Percentiles rank a stretch among this genome's conserved stretches.
These are phyloP conservation scores for Fraxinus sp. DNA, from an alignment of 305 asterid species.

Conservation along the genomic window DNA sequence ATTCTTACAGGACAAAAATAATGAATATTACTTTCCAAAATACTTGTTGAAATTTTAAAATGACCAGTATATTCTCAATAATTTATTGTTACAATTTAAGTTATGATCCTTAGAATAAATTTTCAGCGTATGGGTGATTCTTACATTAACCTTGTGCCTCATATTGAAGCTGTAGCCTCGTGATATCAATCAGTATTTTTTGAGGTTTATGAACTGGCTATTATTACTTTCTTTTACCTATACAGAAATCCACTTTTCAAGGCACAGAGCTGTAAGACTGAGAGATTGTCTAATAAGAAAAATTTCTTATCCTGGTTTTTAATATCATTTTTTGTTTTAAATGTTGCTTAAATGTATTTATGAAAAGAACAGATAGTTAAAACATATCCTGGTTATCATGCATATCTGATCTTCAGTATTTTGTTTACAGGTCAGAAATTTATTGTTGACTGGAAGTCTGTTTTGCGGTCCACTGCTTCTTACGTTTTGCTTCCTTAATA, in stretches of 20 bases:
- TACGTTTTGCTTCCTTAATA: conserved; percentile 69
- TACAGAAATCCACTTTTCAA: background rate
- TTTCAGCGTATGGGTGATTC: background rate
- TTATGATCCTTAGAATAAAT: background rate
- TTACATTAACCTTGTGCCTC: background rate
- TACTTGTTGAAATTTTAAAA: background rate
- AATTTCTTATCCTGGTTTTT: background rate
- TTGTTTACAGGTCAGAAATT: conserved; percentile 56
- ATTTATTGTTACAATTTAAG: background rate
- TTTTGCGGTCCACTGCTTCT: conserved; percentile 80
- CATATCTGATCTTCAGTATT: background rate
- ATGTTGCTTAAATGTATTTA: background rate
- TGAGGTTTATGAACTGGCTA: background rate
- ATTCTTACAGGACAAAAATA: background rate
- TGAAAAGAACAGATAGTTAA: background rate
- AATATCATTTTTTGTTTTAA: too few relatives aligned
- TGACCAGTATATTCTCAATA: background rate
- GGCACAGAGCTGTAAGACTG: background rate
- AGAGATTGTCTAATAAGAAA: background rate
- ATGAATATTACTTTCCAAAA: background rate
- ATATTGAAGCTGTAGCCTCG: background rate
- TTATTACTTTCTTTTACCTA: background rate
- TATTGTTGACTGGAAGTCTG: conserved; percentile 59
- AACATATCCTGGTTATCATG: background rate
- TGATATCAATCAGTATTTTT: background rate